A percentile compares a stretch with the other conserved stretches of the same genome.
Conservation (phyloP, 2,329 filamentous ascomycete genomes). For the Fusarium pseudograminearum region DNA sequence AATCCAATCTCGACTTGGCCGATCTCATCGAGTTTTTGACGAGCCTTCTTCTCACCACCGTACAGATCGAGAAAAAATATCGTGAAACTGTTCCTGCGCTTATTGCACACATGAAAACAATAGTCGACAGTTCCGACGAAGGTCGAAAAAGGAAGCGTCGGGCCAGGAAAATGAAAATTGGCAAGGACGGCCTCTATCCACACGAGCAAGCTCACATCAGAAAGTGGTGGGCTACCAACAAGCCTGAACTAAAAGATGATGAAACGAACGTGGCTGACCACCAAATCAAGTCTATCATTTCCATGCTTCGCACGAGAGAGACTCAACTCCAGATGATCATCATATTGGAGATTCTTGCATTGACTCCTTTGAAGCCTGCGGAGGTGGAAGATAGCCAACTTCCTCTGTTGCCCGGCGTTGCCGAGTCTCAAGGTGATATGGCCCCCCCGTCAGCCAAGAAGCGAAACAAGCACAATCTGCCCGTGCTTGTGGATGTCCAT, state of each 20-base stretch:
- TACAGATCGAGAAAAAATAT: conserved; percentile 83
- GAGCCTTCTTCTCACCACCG: conserved; percentile 72
- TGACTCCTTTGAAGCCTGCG: conserved; percentile 67
- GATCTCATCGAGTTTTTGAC: conserved; percentile 78
- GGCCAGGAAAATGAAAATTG: conserved; percentile 73
- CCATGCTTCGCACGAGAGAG: conserved; percentile 77
- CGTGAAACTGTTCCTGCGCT: conserved; percentile 75
- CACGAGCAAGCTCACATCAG: conserved; percentile 73
- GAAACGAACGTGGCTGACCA: conserved; percentile 62
- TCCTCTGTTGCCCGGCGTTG: conserved; percentile 58
- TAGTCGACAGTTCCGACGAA: conserved; percentile 67
- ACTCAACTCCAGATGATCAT: conserved; percentile 85
- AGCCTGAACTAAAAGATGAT: conserved; percentile 63
- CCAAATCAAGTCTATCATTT: conserved; percentile 71
- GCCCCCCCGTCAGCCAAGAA: conserved; percentile 61
- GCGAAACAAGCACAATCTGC: conserved; percentile 71
- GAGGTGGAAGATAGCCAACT: conserved; percentile 60
- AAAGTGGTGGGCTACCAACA: conserved; percentile 76
- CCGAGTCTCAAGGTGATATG: conserved; percentile 49
- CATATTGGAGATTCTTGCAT: conserved; percentile 79
- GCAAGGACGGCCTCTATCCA: conserved; percentile 76
- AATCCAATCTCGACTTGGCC: conserved; percentile 69
- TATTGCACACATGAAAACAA: conserved; percentile 67
- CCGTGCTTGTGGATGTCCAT: conserved; percentile 76
- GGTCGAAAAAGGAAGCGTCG: conserved; percentile 62